A percentile compares a stretch with the other conserved stretches of the same genome.
Conservation (phyloP, 1,139 yeast species). For the Geotrichum australiense region DNA sequence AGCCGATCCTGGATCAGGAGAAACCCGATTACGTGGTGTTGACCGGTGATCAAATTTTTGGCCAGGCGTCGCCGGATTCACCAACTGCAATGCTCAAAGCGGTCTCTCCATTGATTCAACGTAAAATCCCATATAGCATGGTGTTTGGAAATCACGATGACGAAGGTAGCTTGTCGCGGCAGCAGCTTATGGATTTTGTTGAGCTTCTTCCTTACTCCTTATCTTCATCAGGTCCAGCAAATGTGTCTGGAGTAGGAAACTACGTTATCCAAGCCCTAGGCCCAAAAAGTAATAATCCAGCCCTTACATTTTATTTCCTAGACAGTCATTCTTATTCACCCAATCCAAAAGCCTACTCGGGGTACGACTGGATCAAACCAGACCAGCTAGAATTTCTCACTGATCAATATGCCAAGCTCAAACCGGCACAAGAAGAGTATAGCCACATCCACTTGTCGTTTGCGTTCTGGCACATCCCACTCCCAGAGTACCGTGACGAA, state of each 20-base stretch:
- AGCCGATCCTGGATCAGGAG: slow-evolving; percentile 58
- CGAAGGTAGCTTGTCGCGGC: slow-evolving; percentile 62
- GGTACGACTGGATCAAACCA: slow-evolving; percentile 81
- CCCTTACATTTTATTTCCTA: slow-evolving; percentile 60
- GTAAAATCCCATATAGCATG: slow-evolving; percentile 72
- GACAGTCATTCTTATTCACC: slow-evolving; percentile 75
- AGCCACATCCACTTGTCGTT: slow-evolving; percentile 52
- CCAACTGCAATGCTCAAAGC: slow-evolving; percentile 74
- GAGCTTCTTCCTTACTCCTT: slow-evolving; percentile 59
- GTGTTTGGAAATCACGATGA: slow-evolving; percentile 81
- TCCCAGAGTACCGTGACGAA: slow-evolving; percentile 65
- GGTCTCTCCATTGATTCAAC: slow-evolving; percentile 57
- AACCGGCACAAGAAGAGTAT: slow-evolving; percentile 34
- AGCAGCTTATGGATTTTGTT: slow-evolving; percentile 52
- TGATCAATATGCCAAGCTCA: slow-evolving; percentile 35
- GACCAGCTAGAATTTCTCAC: slow-evolving; percentile 59
- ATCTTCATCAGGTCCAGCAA: slow-evolving; percentile 55
- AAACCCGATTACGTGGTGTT: slow-evolving; percentile 73
- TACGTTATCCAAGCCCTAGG: slow-evolving; percentile 51
- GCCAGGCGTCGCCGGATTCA: slow-evolving; percentile 64
- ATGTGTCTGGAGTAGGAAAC: slow-evolving; percentile 74
- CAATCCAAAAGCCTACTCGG: slow-evolving; percentile 58
- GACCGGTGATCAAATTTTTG: slow-evolving; percentile 83
- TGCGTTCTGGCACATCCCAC: slow-evolving; percentile 92
- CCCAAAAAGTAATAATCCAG: slow-evolving; percentile 38